phyloP scores from a whole-genome alignment of 495 filamentous ascomycete species.

The Trichoderma virens region DNA sequence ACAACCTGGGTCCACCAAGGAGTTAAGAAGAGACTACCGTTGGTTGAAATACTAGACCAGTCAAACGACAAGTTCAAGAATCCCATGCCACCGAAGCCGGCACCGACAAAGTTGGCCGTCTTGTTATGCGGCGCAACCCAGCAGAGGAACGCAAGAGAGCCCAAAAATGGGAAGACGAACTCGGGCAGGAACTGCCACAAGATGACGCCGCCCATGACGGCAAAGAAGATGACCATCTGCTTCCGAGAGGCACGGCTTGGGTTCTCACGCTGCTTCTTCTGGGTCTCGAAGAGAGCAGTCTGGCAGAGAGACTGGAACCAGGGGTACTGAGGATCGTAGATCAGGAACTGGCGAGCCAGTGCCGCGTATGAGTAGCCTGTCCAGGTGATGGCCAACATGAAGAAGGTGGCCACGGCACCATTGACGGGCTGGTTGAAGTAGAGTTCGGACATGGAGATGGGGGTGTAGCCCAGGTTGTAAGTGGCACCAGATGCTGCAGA shows the following conservation, averaged over 20 bases:
- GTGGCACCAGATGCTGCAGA: slow-evolving; percentile 48
- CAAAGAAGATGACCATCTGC: slow-evolving; percentile 49
- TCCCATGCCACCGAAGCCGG: slow-evolving; percentile 51
- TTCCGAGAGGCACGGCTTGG: slow-evolving; percentile 41
- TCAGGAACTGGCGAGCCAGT: slow-evolving; percentile 42
- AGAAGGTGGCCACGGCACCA: slow-evolving; percentile 45
- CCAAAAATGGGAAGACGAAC: slow-evolving; percentile 48
- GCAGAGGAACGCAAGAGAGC: slow-evolving; percentile 53
- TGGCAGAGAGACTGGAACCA: slow-evolving; percentile 45
- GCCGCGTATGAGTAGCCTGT: slow-evolving; percentile 50
- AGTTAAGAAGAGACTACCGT: slow-evolving; percentile 43
- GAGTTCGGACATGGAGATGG: slow-evolving; percentile 45
- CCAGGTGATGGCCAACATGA: slow-evolving; percentile 51
- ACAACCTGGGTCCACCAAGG: slow-evolving; percentile 51
- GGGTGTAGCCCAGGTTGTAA: slow-evolving; percentile 40
- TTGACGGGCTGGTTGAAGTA: slow-evolving; percentile 44
- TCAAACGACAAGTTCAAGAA: slow-evolving; percentile 49
- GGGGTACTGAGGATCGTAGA: slow-evolving; percentile 48
- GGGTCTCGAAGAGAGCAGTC: slow-evolving; percentile 46
- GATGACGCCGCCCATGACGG: slow-evolving; percentile 39
- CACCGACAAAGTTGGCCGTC: slow-evolving; percentile 50
- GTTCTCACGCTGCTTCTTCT: slow-evolving; percentile 41
- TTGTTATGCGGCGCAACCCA: slow-evolving; percentile 51
- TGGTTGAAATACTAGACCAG: slow-evolving; percentile 46
- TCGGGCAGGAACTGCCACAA: slow-evolving; percentile 55